Conservation (phyloP, 2,329 filamentous ascomycete genomes). For the Cytospora leucostoma region DNA sequence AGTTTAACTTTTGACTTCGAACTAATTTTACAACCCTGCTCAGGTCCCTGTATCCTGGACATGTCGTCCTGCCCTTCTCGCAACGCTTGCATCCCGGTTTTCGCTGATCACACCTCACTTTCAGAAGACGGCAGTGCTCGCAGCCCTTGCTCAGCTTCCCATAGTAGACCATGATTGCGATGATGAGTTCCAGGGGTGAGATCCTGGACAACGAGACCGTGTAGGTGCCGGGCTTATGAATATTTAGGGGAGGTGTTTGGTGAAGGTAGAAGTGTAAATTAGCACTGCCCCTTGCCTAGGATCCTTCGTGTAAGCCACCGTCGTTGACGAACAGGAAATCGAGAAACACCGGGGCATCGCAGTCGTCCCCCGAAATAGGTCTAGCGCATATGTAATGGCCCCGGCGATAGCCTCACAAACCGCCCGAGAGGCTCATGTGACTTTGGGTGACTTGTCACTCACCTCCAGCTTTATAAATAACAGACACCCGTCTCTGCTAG, state of each 20-base stretch:
- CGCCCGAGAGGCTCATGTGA: not conserved
- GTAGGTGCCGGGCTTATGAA: not conserved
- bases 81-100: constrained; percentile 33
- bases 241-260: too few relatives aligned
- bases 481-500: not conserved
- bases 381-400: not conserved
- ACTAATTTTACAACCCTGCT: too few relatives aligned
- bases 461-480: not conserved
- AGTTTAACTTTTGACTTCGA: too few relatives aligned
- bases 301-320: not conserved
- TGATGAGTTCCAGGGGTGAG: not conserved
- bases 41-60: constrained; percentile 34
- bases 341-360: not conserved
- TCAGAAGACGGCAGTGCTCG: constrained; percentile 34
- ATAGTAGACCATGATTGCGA: constrained; percentile 31
- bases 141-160: constrained; percentile 33
- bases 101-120: constrained; percentile 35
- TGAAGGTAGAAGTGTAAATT: not conserved
- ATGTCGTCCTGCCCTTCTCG: constrained; percentile 30
- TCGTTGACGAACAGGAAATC: not conserved
- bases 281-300: not conserved
- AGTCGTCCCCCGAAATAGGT: not conserved
- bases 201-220: not conserved
- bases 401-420: not conserved
- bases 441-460: not conserved